Evolutionary conservation across 1,139 yeast genomes (phyloP).

Genomic region (Blastobotrys persicus): DNA sequence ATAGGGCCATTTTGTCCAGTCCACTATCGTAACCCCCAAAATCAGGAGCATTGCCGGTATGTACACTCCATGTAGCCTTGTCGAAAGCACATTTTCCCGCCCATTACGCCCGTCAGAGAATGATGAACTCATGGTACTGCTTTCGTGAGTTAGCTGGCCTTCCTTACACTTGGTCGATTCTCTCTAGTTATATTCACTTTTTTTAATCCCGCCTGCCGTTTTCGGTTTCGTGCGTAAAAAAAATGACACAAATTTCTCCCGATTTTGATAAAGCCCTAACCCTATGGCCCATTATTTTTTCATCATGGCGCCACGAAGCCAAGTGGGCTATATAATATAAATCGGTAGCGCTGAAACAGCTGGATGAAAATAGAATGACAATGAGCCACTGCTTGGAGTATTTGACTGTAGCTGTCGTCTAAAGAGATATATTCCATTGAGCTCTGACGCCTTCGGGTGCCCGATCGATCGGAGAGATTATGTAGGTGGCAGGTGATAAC

Average conservation of each 20-base stretch:
- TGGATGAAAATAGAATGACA: no score
- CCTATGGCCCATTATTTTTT: neutral
- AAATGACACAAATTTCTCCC: no score
- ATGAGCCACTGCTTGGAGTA: no score
- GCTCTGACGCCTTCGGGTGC: no score
- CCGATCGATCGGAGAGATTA: no score
- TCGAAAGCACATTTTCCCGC: conserved; percentile 21
- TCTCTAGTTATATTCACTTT: neutral
- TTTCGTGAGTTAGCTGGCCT: neutral
- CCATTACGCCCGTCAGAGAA: neutral
- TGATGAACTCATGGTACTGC: neutral
- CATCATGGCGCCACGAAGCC: neutral
- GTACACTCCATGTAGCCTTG: conserved; percentile 35
- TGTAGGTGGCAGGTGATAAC: no score
- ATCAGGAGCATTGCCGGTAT: conserved; percentile 36
- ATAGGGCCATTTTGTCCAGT: conserved; percentile 28
- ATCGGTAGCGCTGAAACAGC: no score
- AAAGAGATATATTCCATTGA: no score
- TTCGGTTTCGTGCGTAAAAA: neutral
- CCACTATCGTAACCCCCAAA: conserved; percentile 33
- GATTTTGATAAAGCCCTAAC: neutral
- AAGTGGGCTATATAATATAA: no score
- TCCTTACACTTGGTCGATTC: neutral
- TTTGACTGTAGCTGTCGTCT: no score
- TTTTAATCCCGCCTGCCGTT: neutral